Percentiles rank a stretch among this genome's conserved stretches.
Evolutionary conservation across 441 rosid species (phyloP).

Genomic region (Gossypium davidsonii): DNA sequence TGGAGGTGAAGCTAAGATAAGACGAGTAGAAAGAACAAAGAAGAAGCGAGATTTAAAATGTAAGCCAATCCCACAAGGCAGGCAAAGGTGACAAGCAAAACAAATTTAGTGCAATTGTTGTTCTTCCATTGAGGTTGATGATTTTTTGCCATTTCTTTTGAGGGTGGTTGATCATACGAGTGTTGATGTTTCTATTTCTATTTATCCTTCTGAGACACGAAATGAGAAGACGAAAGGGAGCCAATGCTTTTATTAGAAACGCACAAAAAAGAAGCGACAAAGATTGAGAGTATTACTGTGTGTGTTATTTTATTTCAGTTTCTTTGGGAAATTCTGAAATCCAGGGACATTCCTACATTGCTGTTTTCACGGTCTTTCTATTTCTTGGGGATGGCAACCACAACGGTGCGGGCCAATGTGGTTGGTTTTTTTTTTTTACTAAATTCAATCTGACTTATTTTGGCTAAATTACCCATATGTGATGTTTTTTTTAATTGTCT

Average conservation of each 20-base stretch:
- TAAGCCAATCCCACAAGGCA: constrained; percentile 35
- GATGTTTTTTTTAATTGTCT: too few relatives aligned
- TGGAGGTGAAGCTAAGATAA: constrained; percentile 30
- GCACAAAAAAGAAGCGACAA: background rate
- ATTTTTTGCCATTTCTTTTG: constrained; percentile 33
- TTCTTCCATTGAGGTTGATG: constrained; percentile 24
- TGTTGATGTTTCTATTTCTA: background rate
- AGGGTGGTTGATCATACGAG: background rate
- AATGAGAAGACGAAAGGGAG: background rate
- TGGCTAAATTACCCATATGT: too few relatives aligned
- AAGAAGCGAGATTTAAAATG: constrained; percentile 40
- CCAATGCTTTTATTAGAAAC: background rate
- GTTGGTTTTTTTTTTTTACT: too few relatives aligned
- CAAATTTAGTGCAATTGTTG: constrained; percentile 27
- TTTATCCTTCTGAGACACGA: background rate
- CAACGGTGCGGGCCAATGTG: too few relatives aligned
- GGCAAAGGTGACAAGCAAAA: constrained; percentile 29
- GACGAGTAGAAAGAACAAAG: constrained; percentile 31
- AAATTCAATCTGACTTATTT: too few relatives aligned
- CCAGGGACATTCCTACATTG: background rate
- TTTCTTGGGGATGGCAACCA: too few relatives aligned
- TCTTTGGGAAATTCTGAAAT: background rate
- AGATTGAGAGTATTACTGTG: background rate
- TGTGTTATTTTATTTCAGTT: too few relatives aligned
- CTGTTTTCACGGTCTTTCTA: too few relatives aligned